Evolutionary conservation across 2,329 filamentous ascomycete species (phyloP).

Genomic region (Teratosphaeria pseudoeucalypti): DNA sequence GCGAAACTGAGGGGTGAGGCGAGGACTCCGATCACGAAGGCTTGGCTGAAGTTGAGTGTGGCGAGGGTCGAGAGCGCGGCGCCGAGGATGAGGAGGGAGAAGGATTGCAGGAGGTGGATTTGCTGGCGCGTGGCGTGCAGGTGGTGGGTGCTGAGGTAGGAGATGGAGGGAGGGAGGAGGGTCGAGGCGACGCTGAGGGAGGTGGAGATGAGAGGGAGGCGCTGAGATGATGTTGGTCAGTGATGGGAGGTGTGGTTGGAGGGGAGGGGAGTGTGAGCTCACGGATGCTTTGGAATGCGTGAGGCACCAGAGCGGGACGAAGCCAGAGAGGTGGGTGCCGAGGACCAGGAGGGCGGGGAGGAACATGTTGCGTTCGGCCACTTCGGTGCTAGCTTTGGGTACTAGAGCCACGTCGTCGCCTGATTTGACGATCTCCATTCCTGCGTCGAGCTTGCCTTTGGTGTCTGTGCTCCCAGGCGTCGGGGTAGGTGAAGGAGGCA

Average conservation of each 20-base stretch:
- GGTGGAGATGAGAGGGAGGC: background rate
- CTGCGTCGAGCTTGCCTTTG: conserved; percentile 22
- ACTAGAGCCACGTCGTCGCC: conserved; percentile 28
- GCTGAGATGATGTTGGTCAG: conserved; percentile 14
- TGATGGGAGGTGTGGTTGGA: conserved; percentile 11
- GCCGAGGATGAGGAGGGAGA: conserved; percentile 84
- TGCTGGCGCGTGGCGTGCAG: conserved; percentile 43
- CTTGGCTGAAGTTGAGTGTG: conserved; percentile 89
- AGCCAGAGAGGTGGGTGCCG: conserved; percentile 62
- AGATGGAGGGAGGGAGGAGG: conserved; percentile 18
- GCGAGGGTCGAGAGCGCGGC: conserved; percentile 87
- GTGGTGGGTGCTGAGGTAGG: background rate
- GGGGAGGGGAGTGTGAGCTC: conserved; percentile 31
- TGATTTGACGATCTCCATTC: conserved; percentile 27
- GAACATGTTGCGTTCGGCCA: conserved; percentile 55
- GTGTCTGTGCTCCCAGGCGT: conserved; percentile 20
- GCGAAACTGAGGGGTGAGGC: conserved; percentile 72
- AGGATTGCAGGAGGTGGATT: conserved; percentile 70
- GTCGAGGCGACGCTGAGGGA: conserved; percentile 36
- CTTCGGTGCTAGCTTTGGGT: conserved; percentile 28
- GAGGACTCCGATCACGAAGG: conserved; percentile 72
- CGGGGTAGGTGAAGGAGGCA: conserved; percentile 21
- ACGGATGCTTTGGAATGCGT: conserved; percentile 61
- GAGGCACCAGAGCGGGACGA: conserved; percentile 77
- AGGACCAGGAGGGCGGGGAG: conserved; percentile 65